phyloP scores from a whole-genome alignment of 768 basidiomycete species.

The Naganishia onofrii region DNA sequence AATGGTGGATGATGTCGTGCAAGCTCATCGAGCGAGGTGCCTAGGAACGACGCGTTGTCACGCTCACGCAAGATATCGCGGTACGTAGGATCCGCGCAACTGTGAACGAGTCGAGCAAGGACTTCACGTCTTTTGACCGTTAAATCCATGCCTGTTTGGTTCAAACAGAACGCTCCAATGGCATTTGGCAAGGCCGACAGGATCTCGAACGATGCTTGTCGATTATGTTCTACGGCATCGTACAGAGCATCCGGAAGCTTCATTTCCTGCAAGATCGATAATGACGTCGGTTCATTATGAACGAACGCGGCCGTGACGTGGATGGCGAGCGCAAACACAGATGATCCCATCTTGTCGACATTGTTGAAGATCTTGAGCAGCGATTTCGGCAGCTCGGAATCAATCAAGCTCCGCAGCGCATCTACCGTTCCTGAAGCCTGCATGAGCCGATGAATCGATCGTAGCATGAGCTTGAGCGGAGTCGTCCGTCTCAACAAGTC shows the following conservation, averaged over 20 bases:
- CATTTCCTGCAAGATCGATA: constrained; percentile 87
- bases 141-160: constrained; percentile 80
- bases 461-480: constrained; percentile 82
- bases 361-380: constrained; percentile 84
- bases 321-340: constrained; percentile 72
- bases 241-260: constrained; percentile 87
- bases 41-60: constrained; percentile 84
- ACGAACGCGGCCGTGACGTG: constrained; percentile 95
- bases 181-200: constrained; percentile 91
- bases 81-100: constrained; percentile 73
- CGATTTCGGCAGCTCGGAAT: constrained; percentile 77
- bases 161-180: constrained; percentile 91
- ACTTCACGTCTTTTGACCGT: constrained; percentile 73
- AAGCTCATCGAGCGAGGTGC: constrained; percentile 88
- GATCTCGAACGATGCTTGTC: constrained; percentile 87
- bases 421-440: constrained; percentile 84
- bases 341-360: constrained; percentile 78
- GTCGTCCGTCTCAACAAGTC: constrained; percentile 71
- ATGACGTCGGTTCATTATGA: constrained; percentile 95
- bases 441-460: constrained; percentile 97
- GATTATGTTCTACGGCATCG: constrained; percentile 72
- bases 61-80: constrained; percentile 78
- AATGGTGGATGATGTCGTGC: constrained; percentile 90
- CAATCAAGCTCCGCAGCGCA: constrained; percentile 88
- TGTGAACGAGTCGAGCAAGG: constrained; percentile 79